Evolutionary conservation across 768 basidiomycete genomes (phyloP).

Genomic region (Leccinum rimulosum): DNA sequence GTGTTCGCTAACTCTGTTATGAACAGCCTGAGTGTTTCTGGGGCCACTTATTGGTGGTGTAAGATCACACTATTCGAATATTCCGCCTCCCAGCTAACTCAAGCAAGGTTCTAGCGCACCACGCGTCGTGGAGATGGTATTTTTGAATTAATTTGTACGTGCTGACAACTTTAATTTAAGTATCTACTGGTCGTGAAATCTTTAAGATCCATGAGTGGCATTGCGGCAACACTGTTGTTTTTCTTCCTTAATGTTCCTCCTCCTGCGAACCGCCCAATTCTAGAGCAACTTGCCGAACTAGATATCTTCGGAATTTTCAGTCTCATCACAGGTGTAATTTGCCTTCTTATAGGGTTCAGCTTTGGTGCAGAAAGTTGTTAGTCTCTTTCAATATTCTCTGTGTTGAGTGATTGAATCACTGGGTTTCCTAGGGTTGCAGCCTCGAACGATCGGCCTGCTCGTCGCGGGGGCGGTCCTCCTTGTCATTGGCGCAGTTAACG

Average conservation of each 20-base stretch:
- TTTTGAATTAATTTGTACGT: constrained; percentile 39
- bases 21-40: constrained; percentile 43
- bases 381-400: constrained; percentile 25
- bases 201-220: constrained; percentile 64
- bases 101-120: constrained; percentile 61
- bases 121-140: constrained; percentile 81
- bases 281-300: constrained; percentile 57
- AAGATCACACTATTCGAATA: constrained; percentile 26
- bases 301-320: constrained; percentile 68
- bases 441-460: constrained; percentile 57
- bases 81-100: background rate
- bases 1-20: background rate
- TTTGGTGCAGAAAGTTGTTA: constrained; percentile 60
- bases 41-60: constrained; percentile 85
- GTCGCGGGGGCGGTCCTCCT: constrained; percentile 52
- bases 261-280: constrained; percentile 54
- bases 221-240: constrained; percentile 58
- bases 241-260: constrained; percentile 77
- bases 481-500: constrained; percentile 51
- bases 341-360: constrained; percentile 69
- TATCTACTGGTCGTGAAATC: background rate
- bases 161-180: background rate
- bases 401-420: background rate
- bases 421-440: constrained; percentile 45
- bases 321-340: constrained; percentile 65